Conservation (phyloP, 768 basidiomycete genomes). For the Leccinum variicolor region DNA sequence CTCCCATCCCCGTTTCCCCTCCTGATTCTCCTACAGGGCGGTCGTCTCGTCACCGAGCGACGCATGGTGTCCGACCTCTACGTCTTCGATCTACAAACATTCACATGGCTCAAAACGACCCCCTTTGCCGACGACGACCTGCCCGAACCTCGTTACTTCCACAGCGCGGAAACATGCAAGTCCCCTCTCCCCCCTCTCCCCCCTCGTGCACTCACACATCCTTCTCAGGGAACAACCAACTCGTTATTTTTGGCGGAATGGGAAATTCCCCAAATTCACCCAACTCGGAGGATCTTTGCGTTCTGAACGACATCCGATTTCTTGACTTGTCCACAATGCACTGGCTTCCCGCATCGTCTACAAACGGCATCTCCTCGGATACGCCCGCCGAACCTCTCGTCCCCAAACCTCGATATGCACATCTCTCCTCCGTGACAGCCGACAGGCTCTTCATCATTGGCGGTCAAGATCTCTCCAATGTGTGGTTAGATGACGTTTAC, state of each 20-base stretch:
- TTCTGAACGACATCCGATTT: conserved; percentile 90
- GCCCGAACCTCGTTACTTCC: conserved; percentile 90
- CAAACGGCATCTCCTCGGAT: conserved; percentile 30
- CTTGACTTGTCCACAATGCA: conserved; percentile 69
- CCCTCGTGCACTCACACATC: conserved; percentile 12
- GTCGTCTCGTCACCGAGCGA: conserved; percentile 80
- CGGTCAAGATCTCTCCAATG: conserved; percentile 91
- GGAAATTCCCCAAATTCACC: conserved; percentile 69
- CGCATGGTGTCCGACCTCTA: conserved; percentile 91
- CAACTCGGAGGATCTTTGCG: conserved; percentile 78
- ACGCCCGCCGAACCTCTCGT: conserved; percentile 45
- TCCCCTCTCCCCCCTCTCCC: neutral
- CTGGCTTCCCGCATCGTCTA: conserved; percentile 59
- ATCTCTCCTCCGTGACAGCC: conserved; percentile 83
- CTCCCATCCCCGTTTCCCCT: neutral
- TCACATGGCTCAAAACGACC: conserved; percentile 72
- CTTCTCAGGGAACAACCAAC: conserved; percentile 70
- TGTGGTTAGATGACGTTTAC: conserved; percentile 91
- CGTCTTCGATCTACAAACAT: conserved; percentile 79
- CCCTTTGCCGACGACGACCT: conserved; percentile 62
- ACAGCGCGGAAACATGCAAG: conserved; percentile 84
- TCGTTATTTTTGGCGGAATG: conserved; percentile 97
- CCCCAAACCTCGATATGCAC: conserved; percentile 91
- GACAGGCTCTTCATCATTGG: conserved; percentile 89
- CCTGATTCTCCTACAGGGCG: conserved; percentile 53